Evolutionary conservation across 495 filamentous ascomycete genomes (phyloP).

Genomic region (Aspergillus panamensis): DNA sequence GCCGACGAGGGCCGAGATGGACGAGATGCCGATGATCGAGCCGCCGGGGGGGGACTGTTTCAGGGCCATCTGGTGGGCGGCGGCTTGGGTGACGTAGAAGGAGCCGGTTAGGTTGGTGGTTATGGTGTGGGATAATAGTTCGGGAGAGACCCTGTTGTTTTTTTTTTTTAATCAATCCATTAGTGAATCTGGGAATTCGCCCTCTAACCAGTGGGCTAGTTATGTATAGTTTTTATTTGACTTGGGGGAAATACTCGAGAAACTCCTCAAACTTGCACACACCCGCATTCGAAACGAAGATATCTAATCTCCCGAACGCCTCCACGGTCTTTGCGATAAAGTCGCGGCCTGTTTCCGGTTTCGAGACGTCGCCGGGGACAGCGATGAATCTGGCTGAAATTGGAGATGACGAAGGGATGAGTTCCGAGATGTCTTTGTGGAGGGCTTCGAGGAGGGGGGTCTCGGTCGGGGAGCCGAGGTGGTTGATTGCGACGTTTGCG

Average conservation of each 20-base stretch:
- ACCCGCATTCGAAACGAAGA: slow-evolving; percentile 87
- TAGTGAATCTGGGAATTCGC: too few relatives aligned
- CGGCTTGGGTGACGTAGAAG: slow-evolving; percentile 81
- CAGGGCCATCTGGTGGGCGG: slow-evolving; percentile 71
- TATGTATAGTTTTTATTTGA: too few relatives aligned
- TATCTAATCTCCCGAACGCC: slow-evolving; percentile 61
- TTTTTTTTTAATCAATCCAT: too few relatives aligned
- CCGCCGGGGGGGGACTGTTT: slow-evolving; percentile 60
- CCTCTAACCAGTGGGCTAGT: too few relatives aligned
- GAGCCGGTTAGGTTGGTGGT: slow-evolving; percentile 80
- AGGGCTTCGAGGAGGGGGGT: slow-evolving; percentile 51
- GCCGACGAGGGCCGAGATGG: slow-evolving; percentile 82
- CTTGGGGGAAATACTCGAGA: slow-evolving; percentile 47
- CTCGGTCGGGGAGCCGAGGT: slow-evolving; percentile 58
- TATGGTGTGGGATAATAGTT: slow-evolving; percentile 63
- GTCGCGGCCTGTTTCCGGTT: slow-evolving; percentile 56
- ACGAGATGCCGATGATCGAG: slow-evolving; percentile 77
- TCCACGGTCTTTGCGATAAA: slow-evolving; percentile 57
- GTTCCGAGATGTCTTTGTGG: slow-evolving; percentile 45
- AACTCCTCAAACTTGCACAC: slow-evolving; percentile 83
- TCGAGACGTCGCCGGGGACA: slow-evolving; percentile 62
- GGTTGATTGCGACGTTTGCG: slow-evolving; percentile 66
- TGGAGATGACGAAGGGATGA: slow-evolving; percentile 33
- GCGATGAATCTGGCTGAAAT: slow-evolving; percentile 46
- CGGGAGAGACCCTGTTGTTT: slow-evolving; percentile 24